Evolutionary conservation across 768 basidiomycete genomes (phyloP), one percentile per base, ranked within the genome.

Genomic region (Suillus spraguei): DNA sequence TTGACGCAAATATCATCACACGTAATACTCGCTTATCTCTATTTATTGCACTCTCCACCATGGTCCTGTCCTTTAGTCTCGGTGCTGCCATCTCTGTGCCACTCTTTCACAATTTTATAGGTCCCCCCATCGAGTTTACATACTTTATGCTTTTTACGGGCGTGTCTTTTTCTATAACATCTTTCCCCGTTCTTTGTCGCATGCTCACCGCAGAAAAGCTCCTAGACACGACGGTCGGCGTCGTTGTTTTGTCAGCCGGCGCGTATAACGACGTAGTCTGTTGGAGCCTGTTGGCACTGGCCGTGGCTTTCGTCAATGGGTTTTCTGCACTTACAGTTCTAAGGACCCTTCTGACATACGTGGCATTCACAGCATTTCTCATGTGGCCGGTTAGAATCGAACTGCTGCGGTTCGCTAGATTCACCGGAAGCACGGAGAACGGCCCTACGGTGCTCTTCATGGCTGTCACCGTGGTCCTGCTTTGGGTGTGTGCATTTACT

Each of bases 71-170:
- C 0, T 99, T 99, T 69, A 92, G 84, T 0, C 74, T 98, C 4
- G 97, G 97, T 5, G 87, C 91, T 0, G 95, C 84, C 0, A 77
- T 88, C 32, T 82, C 87, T 9, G 85, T 91, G 4, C 90, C 88
- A 0, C 76, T 97, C 7, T 98, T 95, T 77, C 75, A 87, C 60
- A 70, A 80, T 5, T 97, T 96, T 75, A 86, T 93, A 63, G 80
- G 85, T 66, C 70, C 77, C 0, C 74, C 76, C 60, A 80, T 85
- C 60, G 80, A 86, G 62, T 95, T 91, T 72, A 87, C 91, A 0
- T 83, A 97, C 72, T 99, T 99, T 77, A 88, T 97, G 85, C 87
- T 99, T 50, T 99, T 99, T 77, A 87, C 92, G 38, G 95, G 94
- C 32, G 93, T 96, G 10, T 93, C 95, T 0, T 95, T 87, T 77